A percentile compares a stretch with the other conserved stretches of the same genome.
Conservation (phyloP, 148 eudicot genomes). For the Arctostaphylos glauca region DNA sequence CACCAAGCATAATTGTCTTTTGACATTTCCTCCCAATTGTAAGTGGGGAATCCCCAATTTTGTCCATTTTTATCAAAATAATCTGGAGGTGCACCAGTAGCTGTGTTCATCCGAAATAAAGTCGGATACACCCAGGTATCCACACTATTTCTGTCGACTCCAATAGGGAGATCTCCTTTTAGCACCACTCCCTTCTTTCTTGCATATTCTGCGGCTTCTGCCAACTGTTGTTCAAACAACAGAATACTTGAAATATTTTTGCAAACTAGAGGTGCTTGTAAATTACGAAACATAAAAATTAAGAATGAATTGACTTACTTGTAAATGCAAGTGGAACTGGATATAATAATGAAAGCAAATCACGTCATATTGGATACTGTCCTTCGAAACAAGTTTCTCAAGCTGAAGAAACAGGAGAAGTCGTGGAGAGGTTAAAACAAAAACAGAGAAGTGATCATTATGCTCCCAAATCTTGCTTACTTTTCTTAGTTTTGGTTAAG, state of each 20-base stretch:
- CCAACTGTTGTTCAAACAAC: constrained; percentile 45
- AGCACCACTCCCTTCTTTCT: constrained; percentile 78
- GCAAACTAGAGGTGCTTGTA: not conserved
- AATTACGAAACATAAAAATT: constrained; percentile 13
- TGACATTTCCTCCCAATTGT: constrained; percentile 99
- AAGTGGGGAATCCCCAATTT: constrained; percentile 98
- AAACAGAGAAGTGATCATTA: not conserved
- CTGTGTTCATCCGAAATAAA: constrained; percentile 91
- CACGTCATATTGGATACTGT: constrained; percentile 63
- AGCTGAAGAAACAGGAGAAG: constrained; percentile 51
- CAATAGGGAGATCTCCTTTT: constrained; percentile 97
- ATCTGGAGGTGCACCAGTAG: constrained; percentile 99
- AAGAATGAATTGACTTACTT: constrained; percentile 42
- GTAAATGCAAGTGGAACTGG: constrained; percentile 84
- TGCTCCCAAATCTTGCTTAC: not conserved
- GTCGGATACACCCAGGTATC: constrained; percentile 97
- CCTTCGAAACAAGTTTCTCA: constrained; percentile 72
- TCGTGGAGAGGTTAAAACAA: not conserved
- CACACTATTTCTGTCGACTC: constrained; percentile 91
- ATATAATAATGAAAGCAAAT: constrained; percentile 84
- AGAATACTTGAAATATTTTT: not conserved
- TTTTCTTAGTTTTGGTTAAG: not conserved
- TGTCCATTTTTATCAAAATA: constrained; percentile 99
- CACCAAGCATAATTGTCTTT: constrained; percentile 98
- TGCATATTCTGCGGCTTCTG: constrained; percentile 91